Percentiles rank a stretch among this genome's conserved stretches.
phyloP scores from a whole-genome alignment of 78 protist genomes.

The Cavenderia fasciculata region DNA sequence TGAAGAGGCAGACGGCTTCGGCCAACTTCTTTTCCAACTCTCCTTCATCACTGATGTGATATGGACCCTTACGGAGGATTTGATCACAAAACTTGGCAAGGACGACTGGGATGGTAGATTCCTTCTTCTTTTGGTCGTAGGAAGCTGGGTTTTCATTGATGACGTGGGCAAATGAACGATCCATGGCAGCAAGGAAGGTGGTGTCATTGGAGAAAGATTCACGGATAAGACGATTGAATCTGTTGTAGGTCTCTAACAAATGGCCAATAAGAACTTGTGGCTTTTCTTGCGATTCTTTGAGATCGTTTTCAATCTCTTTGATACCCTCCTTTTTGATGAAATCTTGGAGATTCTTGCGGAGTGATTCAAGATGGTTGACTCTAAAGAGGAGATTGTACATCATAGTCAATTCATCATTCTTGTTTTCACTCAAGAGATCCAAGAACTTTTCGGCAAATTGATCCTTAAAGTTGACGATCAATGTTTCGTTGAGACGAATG shows the following conservation, averaged over 20 bases:
- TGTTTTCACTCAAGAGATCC: constrained; percentile 59
- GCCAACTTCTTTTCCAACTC: constrained; percentile 67
- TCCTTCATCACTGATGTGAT: constrained; percentile 69
- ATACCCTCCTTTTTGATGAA: constrained; percentile 68
- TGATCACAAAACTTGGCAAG: constrained; percentile 79
- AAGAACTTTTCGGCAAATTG: constrained; percentile 64
- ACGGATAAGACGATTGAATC: constrained; percentile 64
- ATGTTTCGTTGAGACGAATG: constrained; percentile 31
- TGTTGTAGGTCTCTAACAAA: constrained; percentile 38
- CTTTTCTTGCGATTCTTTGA: constrained; percentile 78
- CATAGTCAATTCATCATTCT: constrained; percentile 52
- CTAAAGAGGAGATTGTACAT: constrained; percentile 71
- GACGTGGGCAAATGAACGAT: constrained; percentile 47
- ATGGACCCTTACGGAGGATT: constrained; percentile 78
- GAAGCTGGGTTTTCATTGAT: constrained; percentile 77
- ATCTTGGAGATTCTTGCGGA: constrained; percentile 25
- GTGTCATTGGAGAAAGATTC: constrained; percentile 43
- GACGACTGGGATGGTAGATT: constrained; percentile 65
- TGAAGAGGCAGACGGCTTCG: constrained; percentile 76
- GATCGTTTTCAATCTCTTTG: constrained; percentile 71
- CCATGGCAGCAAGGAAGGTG: constrained; percentile 64
- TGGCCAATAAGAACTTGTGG: constrained; percentile 66
- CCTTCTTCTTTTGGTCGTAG: constrained; percentile 53
- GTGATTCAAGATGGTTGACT: constrained; percentile 41
- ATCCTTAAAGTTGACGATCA: constrained; percentile 61